Conservation (phyloP, 441 rosid species). For the Macaranga tanarius region DNA sequence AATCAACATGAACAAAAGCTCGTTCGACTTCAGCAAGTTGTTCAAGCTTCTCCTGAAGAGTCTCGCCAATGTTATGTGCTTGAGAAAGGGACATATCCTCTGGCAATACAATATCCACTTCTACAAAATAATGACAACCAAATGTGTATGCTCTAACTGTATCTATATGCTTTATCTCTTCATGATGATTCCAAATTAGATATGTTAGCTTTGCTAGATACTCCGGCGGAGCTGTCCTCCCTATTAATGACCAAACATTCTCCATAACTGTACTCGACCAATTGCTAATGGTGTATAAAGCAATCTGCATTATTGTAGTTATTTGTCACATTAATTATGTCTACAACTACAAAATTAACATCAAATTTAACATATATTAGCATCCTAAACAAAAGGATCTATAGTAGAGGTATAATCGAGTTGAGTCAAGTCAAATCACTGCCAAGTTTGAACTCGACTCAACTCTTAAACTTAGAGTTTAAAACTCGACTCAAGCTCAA, state of each 20-base stretch:
- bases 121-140: constrained; percentile 66
- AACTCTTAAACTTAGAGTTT: too few species aligned
- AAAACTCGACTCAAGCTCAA: too few species aligned
- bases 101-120: constrained; percentile 61
- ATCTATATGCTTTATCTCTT: constrained; percentile 64
- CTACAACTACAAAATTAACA: too few species aligned
- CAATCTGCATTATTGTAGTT: constrained; percentile 46
- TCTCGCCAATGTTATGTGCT: constrained; percentile 72
- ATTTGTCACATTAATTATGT: too few species aligned
- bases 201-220: constrained; percentile 59
- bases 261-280: constrained; percentile 67
- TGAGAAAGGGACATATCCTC: constrained; percentile 52
- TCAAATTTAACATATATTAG: too few species aligned
- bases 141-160: constrained; percentile 68
- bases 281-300: constrained; percentile 58
- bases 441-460: too few species aligned
- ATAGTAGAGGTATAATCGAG: too few species aligned
- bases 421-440: too few species aligned
- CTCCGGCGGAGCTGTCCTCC: constrained; percentile 69
- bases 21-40: constrained; percentile 67
- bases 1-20: constrained; percentile 67
- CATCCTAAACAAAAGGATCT: too few species aligned
- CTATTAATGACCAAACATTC: constrained; percentile 64
- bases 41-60: constrained; percentile 73
- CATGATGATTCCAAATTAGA: constrained; percentile 72